These are phyloP conservation scores for Phytopythium montanum DNA, from an alignment of 352 stramenopile species.

Conservation along the genomic window DNA sequence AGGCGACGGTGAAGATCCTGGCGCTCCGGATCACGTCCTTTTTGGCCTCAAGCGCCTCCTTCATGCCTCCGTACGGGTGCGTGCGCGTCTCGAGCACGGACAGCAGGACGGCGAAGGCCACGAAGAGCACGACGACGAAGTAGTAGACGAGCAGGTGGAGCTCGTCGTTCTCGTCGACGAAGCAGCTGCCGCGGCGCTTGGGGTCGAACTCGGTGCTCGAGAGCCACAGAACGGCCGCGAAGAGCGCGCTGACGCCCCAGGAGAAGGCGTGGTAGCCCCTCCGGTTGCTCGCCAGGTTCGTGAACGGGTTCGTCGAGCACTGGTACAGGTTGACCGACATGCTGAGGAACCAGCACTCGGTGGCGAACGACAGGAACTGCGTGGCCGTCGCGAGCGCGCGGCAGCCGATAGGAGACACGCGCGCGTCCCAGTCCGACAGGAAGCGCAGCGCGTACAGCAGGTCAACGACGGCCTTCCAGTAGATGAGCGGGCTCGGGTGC, in stretches of 20 bases:
- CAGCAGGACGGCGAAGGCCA: conserved; percentile 58
- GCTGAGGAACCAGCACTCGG: conserved; percentile 86
- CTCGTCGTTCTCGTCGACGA: conserved; percentile 67
- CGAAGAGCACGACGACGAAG: conserved; percentile 65
- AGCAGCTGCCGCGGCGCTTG: conserved; percentile 48
- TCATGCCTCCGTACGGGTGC: conserved; percentile 70
- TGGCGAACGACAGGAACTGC: conserved; percentile 75
- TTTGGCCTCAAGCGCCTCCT: conserved; percentile 71
- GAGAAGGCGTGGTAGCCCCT: conserved; percentile 73
- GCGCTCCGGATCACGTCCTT: conserved; percentile 80
- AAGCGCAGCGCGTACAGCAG: conserved; percentile 74
- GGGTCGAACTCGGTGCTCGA: conserved; percentile 49
- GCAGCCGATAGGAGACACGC: conserved; percentile 45
- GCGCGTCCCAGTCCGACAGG: conserved; percentile 61
- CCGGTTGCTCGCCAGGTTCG: conserved; percentile 72
- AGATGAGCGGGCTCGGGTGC: conserved; percentile 82
- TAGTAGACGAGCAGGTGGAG: conserved; percentile 74
- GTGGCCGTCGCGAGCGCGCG: conserved; percentile 56
- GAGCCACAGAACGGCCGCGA: conserved; percentile 51
- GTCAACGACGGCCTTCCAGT: conserved; percentile 76
- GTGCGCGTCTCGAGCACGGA: conserved; percentile 68
- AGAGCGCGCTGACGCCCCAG: conserved; percentile 55
- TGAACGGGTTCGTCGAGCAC: conserved; percentile 86
- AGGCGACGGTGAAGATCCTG: conserved; percentile 74
- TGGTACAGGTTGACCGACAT: conserved; percentile 86